Base-by-base conservation (phyloP, 2,329 filamentous ascomycete genomes). In the Lomentospora prolificans region DNA sequence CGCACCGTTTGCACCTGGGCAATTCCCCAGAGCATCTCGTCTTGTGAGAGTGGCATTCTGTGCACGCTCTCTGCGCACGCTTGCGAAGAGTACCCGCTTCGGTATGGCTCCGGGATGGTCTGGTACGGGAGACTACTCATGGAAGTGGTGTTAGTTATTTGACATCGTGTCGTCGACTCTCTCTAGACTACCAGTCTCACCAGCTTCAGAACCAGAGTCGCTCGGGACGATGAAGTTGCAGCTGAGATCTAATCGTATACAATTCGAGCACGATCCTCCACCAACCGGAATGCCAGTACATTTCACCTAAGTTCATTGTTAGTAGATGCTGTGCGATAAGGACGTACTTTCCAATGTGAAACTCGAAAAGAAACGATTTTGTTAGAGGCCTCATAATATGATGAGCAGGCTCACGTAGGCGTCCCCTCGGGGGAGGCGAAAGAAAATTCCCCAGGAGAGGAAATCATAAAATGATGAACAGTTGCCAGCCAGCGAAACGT, bases 11-110 rank as follows among this genome's bases (percentile, higher is more conserved):
- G 58, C 72, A 74, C 27, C 62, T 62, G 4, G 71, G 71, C 50
- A 71, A 56, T 52, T 73, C 71, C 19, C 71, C 70, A 1, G 70
- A 72, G 57, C 72, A 74, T 57, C 72, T 73, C 1, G 71, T 73
- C 61, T 74, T 74, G 60, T 73, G 70, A 3, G 65, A 57, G 58
- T 73, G 71, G 30, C 72, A 74, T 53, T 72, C 65, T 24, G 64
- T 66, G 59, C 72, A 74, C n/a, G 72, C 71, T 52, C 70, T 61
- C 55, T 73, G 72, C 3, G 71, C 71, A 33, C 72, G 67, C 56
- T 72, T 73, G 24, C 72, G 65, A 28, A 69, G 53, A 4, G 71
- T 73, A 5, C 72, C 72, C 6, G 71, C 72, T 58, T 74, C 71
- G 12, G 72, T 74, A 55, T 69, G 69, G 54, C 67, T 71, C 22